Conservation (phyloP, 139 green algal genomes). For the Tetraselmis striata region DNA sequence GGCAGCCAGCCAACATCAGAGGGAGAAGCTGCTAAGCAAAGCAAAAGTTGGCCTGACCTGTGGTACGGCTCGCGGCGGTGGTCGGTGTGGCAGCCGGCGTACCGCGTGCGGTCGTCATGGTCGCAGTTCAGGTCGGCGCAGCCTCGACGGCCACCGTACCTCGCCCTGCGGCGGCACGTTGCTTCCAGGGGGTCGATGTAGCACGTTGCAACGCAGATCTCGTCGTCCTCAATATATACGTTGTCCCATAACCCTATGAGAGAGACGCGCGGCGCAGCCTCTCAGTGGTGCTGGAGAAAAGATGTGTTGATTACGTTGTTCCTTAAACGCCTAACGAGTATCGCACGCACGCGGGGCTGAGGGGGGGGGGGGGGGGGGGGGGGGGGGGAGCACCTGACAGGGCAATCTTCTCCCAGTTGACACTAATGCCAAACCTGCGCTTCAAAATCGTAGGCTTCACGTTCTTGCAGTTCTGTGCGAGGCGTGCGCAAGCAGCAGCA, state of each 20-base stretch:
- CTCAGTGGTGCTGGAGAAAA: background rate
- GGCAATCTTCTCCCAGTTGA: background rate
- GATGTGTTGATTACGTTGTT: background rate
- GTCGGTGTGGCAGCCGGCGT: background rate
- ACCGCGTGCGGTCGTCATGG: background rate
- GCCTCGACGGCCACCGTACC: background rate
- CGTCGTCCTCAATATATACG: background rate
- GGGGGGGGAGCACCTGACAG: background rate
- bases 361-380: no score
- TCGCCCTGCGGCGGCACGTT: background rate
- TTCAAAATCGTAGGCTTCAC: background rate
- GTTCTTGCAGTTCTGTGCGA: background rate
- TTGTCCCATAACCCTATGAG: background rate
- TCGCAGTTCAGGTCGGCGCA: background rate
- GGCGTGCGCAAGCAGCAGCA: no score
- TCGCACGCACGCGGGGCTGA: no score
- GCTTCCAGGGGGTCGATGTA: background rate
- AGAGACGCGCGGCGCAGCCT: background rate
- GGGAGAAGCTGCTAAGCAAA: no score
- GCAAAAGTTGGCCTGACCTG: background rate
- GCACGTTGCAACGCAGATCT: background rate
- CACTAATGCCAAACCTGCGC: background rate
- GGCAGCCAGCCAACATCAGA: no score
- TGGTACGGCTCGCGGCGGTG: background rate
- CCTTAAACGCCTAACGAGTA: background rate